These are phyloP conservation scores for Hypoxylon fragiforme DNA, from an alignment of 495 filamentous ascomycete genomes.

Conservation along the genomic window DNA sequence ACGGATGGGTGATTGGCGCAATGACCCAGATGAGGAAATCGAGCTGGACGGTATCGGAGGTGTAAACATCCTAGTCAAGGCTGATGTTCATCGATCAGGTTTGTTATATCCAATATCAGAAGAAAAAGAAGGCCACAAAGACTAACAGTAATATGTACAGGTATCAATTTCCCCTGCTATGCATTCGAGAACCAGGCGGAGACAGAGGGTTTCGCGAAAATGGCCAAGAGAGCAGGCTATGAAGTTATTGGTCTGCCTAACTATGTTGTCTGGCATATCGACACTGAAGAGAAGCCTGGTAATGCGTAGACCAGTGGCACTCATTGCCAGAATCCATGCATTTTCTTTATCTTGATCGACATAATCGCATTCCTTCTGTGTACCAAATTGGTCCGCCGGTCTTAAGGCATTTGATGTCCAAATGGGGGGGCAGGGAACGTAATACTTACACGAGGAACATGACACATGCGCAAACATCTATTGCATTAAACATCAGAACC, in stretches of 20 bases:
- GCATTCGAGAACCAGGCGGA: constrained; percentile 99
- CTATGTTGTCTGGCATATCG: constrained; percentile 98
- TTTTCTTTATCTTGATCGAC: constrained; percentile 22
- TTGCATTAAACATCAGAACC: constrained; percentile 33
- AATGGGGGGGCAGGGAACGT: constrained; percentile 35
- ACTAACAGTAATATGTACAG: constrained; percentile 46
- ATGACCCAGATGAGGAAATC: constrained; percentile 87
- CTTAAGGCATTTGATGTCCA: constrained; percentile 34
- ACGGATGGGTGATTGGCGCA: constrained; percentile 84
- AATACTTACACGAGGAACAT: constrained; percentile 45
- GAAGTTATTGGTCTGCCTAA: constrained; percentile 91
- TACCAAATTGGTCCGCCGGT: constrained; percentile 26
- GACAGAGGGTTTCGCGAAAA: constrained; percentile 96
- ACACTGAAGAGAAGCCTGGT: constrained; percentile 95
- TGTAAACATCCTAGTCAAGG: constrained; percentile 96
- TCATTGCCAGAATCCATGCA: constrained; percentile 12
- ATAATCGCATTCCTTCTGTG: constrained; percentile 23
- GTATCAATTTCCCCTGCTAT: constrained; percentile 97
- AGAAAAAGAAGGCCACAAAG: neutral
- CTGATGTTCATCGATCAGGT: constrained; percentile 95
- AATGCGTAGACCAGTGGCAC: constrained; percentile 55
- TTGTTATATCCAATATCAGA: constrained; percentile 33
- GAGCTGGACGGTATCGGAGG: constrained; percentile 94
- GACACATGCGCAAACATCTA: constrained; percentile 38
- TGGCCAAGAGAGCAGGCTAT: constrained; percentile 97